Evolutionary conservation across 768 basidiomycete genomes (phyloP), one percentile per base, ranked within the genome.

Genomic region (Podaxis carcinomalis): DNA sequence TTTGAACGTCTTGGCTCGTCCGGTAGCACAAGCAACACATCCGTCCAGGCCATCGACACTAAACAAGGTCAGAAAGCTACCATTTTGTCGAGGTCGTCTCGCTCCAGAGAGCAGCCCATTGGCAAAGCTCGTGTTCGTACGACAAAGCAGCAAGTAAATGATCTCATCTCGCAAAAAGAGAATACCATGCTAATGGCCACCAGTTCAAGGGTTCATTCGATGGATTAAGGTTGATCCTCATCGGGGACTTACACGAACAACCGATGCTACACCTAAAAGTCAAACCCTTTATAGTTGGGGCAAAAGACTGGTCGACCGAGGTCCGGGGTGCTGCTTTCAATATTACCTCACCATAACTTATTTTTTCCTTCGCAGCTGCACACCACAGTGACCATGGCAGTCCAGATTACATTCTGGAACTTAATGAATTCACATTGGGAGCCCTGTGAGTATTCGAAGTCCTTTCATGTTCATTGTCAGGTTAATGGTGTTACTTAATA

Each of bases 391-490:
- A 88, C 89, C 0, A 77, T 98, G 68, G 86, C 88, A 23, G 88
- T 87, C 2, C 86, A 88, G 53, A 89, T 97, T 71, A 93, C 87
- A 62, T 99, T 97, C 68, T 99, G 94, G 93, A 99, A 99, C 72
- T 74, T 98, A 53, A 88, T 89, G 23, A 98, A 97, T 69, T 98
- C 97, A 51, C 94, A 98, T 68, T 99, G 97, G 94, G 97, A 98
- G 73, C 96, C 97, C 32, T 72, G 90, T 91, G 69, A 64, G 87
- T 74, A 0, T 11, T 58, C 40, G 32, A 11, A 4, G 51, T 23
- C 35, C 35, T 40, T 2, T 57, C 44, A n/a, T 39, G 19, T 28
- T 21, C 6, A 27, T 21, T 7, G 10, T 11, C 36, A 21, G 11
- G 16, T 19, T 39, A 36, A 51, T 25, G 25, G 46, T 52, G 60